Evolutionary conservation across 2,329 filamentous ascomycete genomes (phyloP), one percentile per base, ranked within the genome.

Genomic region (Bipolaris bicolor): DNA sequence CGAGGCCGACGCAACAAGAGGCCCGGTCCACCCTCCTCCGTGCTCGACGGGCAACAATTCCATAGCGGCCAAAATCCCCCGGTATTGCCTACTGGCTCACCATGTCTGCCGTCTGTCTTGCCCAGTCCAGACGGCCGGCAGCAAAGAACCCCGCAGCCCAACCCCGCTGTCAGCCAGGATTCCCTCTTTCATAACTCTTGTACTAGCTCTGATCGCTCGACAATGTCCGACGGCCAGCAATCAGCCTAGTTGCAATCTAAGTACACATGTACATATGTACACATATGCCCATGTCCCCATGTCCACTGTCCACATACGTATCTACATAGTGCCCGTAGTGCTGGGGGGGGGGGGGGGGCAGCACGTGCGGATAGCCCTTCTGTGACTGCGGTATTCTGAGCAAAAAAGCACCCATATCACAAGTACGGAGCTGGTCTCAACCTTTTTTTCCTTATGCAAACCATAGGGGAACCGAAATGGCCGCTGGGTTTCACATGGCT

Each of bases 381-480:
- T 26, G 46, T 39, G 31, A 22, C 52, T 26, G 44, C 55, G 43
- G n/a, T 49, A 18, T 31, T 20, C n/a, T 29, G 26, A 47, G 22
- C n/a, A 16, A 18, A 54, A 52, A 46, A 49, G 45, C 51, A 55
- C 47, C 24, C 34, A 31, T 46, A n/a, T 36, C 31, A 47, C 40
- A 43, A 39, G 16, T 22, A n/a, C 18, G 31, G 24, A 43, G 31
- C 49, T 48, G 40, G 22, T 18, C 29, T 31, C 10, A 31, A 31
- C 3, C 1, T 3, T 13, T 31, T 31, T 5, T 31, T 31, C 1
- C 29, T 10, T 43, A 15, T 43, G 40, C 40, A 43, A 22, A 43
- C 13, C 40, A 43, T 59, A 61, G 62, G 67, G 62, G 61, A 67
- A 61, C 66, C 64, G 65, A 59, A 31, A 57, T 41, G 52, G 40